Base-by-base conservation (phyloP, 495 filamentous ascomycete genomes). In the Neurospora sublineolata region DNA sequence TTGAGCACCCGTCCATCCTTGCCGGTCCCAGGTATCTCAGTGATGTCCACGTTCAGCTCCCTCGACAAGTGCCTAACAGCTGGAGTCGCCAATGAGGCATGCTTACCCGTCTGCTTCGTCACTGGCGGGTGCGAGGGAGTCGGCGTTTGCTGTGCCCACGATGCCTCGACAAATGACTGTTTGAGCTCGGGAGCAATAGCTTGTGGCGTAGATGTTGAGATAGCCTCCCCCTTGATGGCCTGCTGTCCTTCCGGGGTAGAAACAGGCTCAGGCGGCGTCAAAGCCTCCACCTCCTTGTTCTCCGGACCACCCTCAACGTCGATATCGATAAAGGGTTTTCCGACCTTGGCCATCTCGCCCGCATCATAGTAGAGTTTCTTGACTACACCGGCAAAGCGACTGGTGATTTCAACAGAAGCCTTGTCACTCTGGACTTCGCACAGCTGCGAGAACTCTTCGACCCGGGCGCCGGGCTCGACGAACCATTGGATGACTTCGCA, bases 401-500 rank as follows among this genome's bases (percentile, higher is more conserved):
- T 97, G 37, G 95, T 97, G 70, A 99, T 99, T 88, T 98, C 95
- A 46, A 97, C 93, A n/a, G 93, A 94, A 16, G 96, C 96, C 81
- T 99, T 99, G 82, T 99, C 96, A 70, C 92, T 95, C 79, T 97
- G 95, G 46, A 98, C 96, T 82, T 99, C 95, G 80, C 96, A 99
- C 42, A 99, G 83, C 70, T 93, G 94, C 78, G 96, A 94, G 88
- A 97, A 99, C 82, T 99, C 93, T 84, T 98, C 94, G 75, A 99
- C 93, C 70, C 93, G 89, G 33, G 96, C 96, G 68, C 92, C 94
- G 69, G 97, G 94, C 80, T 97, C 91, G 73, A 98, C 95, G 80
- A 97, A 99, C 96, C 96, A 99, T 84, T 98, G 96, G 75, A 98
- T 98, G 77, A 99, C 92, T 80, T 98, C 94, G 80, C 95, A 96